Percentiles rank a stretch among this genome's conserved stretches.
These are phyloP conservation scores for Ophiostoma australiae DNA, from an alignment of 2,329 filamentous ascomycete species.

Conservation along the genomic window DNA sequence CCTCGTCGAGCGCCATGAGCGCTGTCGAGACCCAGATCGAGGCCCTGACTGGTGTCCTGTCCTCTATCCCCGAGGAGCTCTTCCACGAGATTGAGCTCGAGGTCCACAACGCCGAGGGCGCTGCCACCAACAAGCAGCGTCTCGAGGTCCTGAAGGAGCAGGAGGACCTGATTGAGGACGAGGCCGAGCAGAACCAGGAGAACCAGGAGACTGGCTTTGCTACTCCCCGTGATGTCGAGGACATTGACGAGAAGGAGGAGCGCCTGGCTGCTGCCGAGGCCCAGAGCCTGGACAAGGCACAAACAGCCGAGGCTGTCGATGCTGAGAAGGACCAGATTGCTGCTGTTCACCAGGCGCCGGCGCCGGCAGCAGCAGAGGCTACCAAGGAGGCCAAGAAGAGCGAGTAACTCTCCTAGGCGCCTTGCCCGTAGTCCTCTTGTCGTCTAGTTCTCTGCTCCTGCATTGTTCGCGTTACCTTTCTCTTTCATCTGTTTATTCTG, in stretches of 20 bases:
- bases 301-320: conserved; percentile 40
- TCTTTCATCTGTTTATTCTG: background rate
- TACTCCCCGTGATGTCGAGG: conserved; percentile 76
- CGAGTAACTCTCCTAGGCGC: background rate
- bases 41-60: conserved; percentile 84
- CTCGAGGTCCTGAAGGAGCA: conserved; percentile 98
- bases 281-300: conserved; percentile 42
- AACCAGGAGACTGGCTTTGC: conserved; percentile 69
- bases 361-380: conserved; percentile 30
- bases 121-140: conserved; percentile 97
- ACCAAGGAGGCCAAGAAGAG: conserved; percentile 34
- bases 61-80: conserved; percentile 91
- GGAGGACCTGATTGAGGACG: conserved; percentile 94
- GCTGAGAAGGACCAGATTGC: conserved; percentile 50
- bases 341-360: conserved; percentile 34
- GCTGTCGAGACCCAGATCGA: conserved; percentile 89
- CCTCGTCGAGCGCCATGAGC: conserved; percentile 40
- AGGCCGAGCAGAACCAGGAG: conserved; percentile 84
- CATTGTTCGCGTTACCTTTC: background rate
- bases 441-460: background rate
- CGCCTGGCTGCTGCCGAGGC: conserved; percentile 50
- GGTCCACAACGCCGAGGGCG: conserved; percentile 92
- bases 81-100: conserved; percentile 99
- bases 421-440: background rate
- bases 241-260: conserved; percentile 94